A percentile compares a stretch with the other conserved stretches of the same genome.
These are phyloP conservation scores for Cornus florida DNA, from an alignment of 148 eudicot species.

Conservation along the genomic window DNA sequence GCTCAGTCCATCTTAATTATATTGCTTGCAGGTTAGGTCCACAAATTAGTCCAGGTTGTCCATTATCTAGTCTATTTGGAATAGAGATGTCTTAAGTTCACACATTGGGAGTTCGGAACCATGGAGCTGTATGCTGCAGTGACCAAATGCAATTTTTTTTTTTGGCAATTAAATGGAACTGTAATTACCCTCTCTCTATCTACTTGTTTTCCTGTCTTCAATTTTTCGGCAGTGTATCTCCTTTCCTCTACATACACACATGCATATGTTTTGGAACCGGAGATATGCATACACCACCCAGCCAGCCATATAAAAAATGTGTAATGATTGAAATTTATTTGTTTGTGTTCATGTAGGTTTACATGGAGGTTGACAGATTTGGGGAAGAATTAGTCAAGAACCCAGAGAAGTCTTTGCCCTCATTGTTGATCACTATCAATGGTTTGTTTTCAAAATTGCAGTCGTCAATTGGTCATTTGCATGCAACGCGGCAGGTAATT, in stretches of 20 bases:
- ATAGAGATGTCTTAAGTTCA: background rate
- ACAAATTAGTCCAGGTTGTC: no score
- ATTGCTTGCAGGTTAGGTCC: background rate
- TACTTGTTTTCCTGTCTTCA: background rate
- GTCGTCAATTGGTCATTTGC: slow-evolving; percentile 67
- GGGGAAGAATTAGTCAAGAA: slow-evolving; percentile 68
- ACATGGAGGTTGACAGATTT: slow-evolving; percentile 71
- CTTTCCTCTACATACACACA: background rate
- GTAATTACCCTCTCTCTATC: background rate
- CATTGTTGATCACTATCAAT: slow-evolving; percentile 54
- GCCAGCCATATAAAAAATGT: background rate
- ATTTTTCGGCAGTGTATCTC: background rate
- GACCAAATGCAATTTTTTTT: background rate
- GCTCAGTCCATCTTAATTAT: background rate
- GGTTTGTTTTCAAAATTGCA: slow-evolving; percentile 68
- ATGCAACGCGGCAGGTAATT: slow-evolving; percentile 59
- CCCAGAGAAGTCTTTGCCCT: slow-evolving; percentile 65
- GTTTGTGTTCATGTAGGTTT: slow-evolving; percentile 51
- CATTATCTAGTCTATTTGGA: background rate
- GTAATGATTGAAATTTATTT: background rate
- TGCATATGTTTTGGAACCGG: background rate
- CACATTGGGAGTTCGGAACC: background rate
- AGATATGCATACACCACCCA: background rate
- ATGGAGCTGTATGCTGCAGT: background rate
- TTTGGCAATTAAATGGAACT: background rate